phyloP scores from a whole-genome alignment of 148 eudicot genomes.

The Agrostemma githago region DNA sequence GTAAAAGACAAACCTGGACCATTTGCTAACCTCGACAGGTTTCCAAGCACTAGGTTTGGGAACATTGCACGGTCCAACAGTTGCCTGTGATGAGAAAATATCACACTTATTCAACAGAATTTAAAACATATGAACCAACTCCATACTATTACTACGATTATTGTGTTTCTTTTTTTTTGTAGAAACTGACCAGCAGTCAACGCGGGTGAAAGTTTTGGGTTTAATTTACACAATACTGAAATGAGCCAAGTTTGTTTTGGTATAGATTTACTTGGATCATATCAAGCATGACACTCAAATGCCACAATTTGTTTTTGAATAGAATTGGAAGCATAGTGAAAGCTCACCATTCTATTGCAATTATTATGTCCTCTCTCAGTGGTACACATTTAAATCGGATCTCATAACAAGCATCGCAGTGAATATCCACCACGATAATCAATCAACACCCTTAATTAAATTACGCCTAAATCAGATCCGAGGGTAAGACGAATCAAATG shows the following conservation, averaged over 20 bases:
- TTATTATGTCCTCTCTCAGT: too few species aligned
- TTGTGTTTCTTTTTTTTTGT: neutral
- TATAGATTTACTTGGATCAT: neutral
- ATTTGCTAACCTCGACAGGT: conserved; percentile 94
- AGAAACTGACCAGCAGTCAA: neutral
- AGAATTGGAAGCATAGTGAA: too few species aligned
- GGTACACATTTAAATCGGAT: too few species aligned
- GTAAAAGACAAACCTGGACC: conserved; percentile 68
- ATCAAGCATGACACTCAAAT: neutral
- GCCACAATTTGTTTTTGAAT: too few species aligned
- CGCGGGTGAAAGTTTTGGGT: neutral
- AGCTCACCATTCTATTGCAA: too few species aligned
- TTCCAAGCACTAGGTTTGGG: conserved; percentile 95
- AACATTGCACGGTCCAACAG: conserved; percentile 75
- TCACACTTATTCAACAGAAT: neutral
- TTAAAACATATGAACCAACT: neutral
- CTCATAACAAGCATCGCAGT: too few species aligned
- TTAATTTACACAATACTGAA: neutral
- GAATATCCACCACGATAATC: too few species aligned
- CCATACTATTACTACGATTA: neutral
- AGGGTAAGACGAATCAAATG: conserved; percentile 15
- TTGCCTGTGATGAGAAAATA: conserved; percentile 59
- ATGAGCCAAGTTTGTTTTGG: neutral
- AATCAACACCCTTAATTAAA: too few species aligned
- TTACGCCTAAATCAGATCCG: conserved; percentile 1